Base-by-base conservation (phyloP, 176 grass and related monocot genomes). In the Zea luxurians region DNA sequence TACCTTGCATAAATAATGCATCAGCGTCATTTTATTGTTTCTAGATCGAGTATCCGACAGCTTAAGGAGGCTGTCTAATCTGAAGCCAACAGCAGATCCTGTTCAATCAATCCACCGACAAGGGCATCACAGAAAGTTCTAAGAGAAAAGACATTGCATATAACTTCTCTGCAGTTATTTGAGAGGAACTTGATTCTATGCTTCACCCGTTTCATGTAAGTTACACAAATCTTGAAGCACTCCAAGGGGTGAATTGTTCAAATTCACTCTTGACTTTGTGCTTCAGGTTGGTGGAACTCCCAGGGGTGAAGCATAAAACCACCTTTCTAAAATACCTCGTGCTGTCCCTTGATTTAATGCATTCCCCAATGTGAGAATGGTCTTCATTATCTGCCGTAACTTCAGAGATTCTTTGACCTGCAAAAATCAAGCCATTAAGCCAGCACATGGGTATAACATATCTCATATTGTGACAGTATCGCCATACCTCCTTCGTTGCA, bases 1-100 rank as follows among this genome's bases (percentile, higher is more conserved):
- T 90, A 97, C 95, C 89, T 97, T 97, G 89, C 95, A 97, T 79
- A 97, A 85, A 90, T 97, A 97, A 86, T 97, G 95, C 89, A 97
- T 97, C 70, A 97, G 85, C n/a, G 91, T 97, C 89, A 97, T 87
- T 77, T 97, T 97, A 45, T 92, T 97, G 72, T 97, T 97, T 84
- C 89, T 94, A 55, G 95, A 87, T 78, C 91, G 95, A 62, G 91
- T 97, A 83, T 97, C 95, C 21, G 89, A 90, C 61, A 97, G 80
- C 87, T 97, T 94, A 80, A 97, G 95, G 80, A 97, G 95, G 73
- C 95, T 97, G 54, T 94, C 95, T 70, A 97, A 84, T 86, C 83
- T 97, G 87, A 97, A 97, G 67, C 91, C 95, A 86, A 97, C 89
- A 78, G 91, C 95, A 92, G 95, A 90, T 44, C 95, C 91, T 97